Conservation (phyloP, 768 basidiomycete species). For the Cytidiella melzeri region DNA sequence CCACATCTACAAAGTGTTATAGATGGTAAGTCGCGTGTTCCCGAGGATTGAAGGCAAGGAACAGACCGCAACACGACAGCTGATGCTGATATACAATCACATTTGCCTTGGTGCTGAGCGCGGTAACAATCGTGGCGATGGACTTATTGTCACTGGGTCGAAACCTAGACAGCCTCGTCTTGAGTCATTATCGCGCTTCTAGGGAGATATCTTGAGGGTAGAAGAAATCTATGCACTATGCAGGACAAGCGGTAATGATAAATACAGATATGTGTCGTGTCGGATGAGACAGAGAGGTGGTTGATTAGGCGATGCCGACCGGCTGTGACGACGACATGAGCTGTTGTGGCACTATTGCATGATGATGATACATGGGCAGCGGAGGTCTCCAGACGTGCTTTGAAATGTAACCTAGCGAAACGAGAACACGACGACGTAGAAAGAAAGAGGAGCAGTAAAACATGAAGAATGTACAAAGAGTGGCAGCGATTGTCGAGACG, state of each 20-base stretch:
- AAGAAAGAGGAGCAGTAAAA: not conserved
- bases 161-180: too few species aligned
- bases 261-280: slow-evolving; percentile 3
- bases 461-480: not conserved
- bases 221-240: not conserved
- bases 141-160: too few species aligned
- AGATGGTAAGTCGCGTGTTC: not conserved
- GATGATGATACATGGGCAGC: slow-evolving; percentile 23
- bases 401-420: slow-evolving; percentile 20
- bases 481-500: not conserved
- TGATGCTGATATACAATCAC: not conserved
- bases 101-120: not conserved
- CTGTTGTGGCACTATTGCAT: slow-evolving; percentile 24
- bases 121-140: too few species aligned
- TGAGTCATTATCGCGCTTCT: too few species aligned
- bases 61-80: not conserved
- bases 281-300: slow-evolving; percentile 6
- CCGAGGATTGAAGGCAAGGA: not conserved
- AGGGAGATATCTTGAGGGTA: not conserved
- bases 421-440: slow-evolving; percentile 13
- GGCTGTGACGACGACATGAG: slow-evolving; percentile 15
- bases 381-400: slow-evolving; percentile 17
- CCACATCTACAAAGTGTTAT: not conserved
- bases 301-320: slow-evolving; percentile 9
- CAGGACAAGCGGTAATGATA: not conserved